Base-by-base conservation (phyloP, 441 rosid species). In the Adansonia gregorii region DNA sequence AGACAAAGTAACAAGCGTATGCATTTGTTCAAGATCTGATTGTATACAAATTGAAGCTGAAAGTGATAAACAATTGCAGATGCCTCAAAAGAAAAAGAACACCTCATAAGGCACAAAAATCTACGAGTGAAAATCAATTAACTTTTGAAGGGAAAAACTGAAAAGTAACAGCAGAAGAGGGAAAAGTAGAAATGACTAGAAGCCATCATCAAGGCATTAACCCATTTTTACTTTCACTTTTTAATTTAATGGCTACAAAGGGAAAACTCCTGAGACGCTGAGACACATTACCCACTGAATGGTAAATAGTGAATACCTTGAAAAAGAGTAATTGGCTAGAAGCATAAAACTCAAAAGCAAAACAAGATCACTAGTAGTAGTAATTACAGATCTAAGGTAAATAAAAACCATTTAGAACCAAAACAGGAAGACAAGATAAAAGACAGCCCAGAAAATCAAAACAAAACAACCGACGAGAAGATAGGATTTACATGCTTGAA, bases 301-400 rank as follows among this genome's bases (percentile, higher is more conserved):
- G 22, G 14, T 9, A 12, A 9, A 45, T 43, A 43, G 46, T 11
- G 60, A 79, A 54, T 22, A 20, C 43, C 66, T 76, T 59, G 82
- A 74, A 74, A 48, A 17, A 74, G 15, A 61, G 22, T 60, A 54
- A 61, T 70, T 31, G 31, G 45, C 3, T 27, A 63, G 11, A 14
- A 64, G 7, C 20, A 31, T 9, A 64, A 31, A 67, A 19, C 73
- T 22, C 35, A 67, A 35, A 67, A 72, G 9, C 15, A 64, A 31
- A 35, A 6, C 67, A 64, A 31, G 67, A 35, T 14, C 20, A 46
- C 75, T 31, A 64, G 66, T 19, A 39, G 72, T 56, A 41, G 12
- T 63, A 70, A 76, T 64, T 74, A 77, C 86, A 86, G 88, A 88
- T 86, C 87, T 84, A 80, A 88, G 63, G 35, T 67, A 41, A 75